A percentile compares a stretch with the other conserved stretches of the same genome.
These are phyloP conservation scores for Populus tremula DNA, from an alignment of 345 rosid species.

Conservation along the genomic window DNA sequence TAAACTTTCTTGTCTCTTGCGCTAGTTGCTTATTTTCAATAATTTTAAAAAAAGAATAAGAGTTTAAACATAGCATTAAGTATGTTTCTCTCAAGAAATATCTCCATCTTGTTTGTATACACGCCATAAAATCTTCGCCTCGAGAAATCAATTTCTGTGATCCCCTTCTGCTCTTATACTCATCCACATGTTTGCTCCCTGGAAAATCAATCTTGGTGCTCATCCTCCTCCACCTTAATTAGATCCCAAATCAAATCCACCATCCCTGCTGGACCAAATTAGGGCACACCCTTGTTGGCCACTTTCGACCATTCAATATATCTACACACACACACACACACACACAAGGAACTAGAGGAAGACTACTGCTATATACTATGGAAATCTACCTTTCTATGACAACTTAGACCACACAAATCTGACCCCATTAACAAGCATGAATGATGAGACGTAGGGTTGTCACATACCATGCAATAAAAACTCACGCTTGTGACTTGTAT, in stretches of 20 bases:
- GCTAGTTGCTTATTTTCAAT: not conserved
- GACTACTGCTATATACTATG: not conserved
- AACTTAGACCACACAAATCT: conserved; percentile 21
- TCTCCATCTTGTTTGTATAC: not conserved
- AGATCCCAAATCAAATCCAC: not conserved
- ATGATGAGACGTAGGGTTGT: conserved; percentile 39
- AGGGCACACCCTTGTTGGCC: not conserved
- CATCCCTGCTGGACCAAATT: not conserved
- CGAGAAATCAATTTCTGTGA: not conserved
- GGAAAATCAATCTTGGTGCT: not conserved
- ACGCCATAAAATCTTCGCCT: not conserved
- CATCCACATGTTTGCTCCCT: not conserved
- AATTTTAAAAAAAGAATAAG: not conserved
- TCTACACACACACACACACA: not conserved
- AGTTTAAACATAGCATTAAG: not conserved
- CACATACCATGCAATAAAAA: conserved; percentile 37
- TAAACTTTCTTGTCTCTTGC: not conserved
- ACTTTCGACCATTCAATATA: not conserved
- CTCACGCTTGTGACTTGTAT: conserved; percentile 21
- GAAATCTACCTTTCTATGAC: not conserved
- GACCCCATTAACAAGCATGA: not conserved
- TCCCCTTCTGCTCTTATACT: not conserved
- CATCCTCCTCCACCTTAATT: not conserved
- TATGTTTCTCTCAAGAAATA: not conserved
- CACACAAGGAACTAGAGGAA: not conserved